Conservation (phyloP, 2,329 filamentous ascomycete genomes). For the Ceratocystis smalleyi region DNA sequence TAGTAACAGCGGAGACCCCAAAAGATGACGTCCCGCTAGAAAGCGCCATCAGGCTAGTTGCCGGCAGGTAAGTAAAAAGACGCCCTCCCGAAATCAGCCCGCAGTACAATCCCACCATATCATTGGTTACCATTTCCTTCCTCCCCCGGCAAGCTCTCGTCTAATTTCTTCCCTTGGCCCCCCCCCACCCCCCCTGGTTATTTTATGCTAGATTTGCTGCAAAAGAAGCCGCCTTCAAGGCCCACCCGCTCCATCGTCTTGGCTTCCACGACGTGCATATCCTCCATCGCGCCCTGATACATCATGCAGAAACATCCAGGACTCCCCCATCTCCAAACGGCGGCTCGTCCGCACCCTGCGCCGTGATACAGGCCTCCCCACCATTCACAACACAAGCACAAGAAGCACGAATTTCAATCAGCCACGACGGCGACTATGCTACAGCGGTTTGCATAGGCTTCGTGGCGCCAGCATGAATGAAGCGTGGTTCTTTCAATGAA, state of each 20-base stretch:
- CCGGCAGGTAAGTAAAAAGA: constrained; percentile 23
- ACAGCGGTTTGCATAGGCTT: constrained; percentile 48
- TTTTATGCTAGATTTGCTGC: constrained; percentile 42
- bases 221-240: constrained; percentile 63
- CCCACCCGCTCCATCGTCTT: constrained; percentile 43
- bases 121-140: background rate
- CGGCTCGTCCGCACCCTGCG: background rate
- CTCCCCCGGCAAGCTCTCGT: background rate
- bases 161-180: background rate
- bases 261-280: constrained; percentile 47
- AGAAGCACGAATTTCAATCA: constrained; percentile 61
- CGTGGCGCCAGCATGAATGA: background rate
- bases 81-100: no score
- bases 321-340: constrained; percentile 2
- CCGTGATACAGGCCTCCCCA: constrained; percentile 1
- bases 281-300: constrained; percentile 8
- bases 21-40: background rate
- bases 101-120: background rate
- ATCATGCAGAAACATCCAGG: background rate
- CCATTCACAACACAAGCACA: constrained; percentile 22
- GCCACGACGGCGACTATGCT: constrained; percentile 74
- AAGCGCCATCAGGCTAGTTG: constrained; percentile 23
- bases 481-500: background rate
- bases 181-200: no score
- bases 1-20: background rate